Evolutionary conservation across 2,329 filamentous ascomycete genomes (phyloP).

Genomic region (Claviceps paspali): DNA sequence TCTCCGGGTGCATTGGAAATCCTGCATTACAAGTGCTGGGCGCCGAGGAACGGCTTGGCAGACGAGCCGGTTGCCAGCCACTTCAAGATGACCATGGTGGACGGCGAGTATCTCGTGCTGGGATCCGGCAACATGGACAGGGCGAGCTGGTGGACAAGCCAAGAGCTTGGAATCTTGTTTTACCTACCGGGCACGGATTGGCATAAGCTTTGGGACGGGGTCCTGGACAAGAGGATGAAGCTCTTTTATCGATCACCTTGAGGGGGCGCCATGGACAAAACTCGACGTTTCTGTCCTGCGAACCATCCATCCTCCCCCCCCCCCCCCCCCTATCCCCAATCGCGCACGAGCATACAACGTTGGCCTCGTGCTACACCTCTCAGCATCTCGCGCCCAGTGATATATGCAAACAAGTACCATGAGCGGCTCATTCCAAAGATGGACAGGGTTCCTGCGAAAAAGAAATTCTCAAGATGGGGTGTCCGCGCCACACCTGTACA

Average conservation of each 20-base stretch:
- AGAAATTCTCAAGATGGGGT: too few species aligned
- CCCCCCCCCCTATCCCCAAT: too few species aligned
- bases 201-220: slow-evolving; percentile 22
- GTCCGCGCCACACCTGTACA: too few species aligned
- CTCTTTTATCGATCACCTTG: slow-evolving; percentile 2
- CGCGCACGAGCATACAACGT: too few species aligned
- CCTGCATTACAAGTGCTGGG: slow-evolving; percentile 38
- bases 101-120: slow-evolving; percentile 50
- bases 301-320: too few species aligned
- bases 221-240: slow-evolving; percentile 22
- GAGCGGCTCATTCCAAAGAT: too few species aligned
- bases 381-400: too few species aligned
- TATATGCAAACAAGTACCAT: too few species aligned
- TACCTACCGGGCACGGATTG: slow-evolving; percentile 25
- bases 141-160: slow-evolving; percentile 75
- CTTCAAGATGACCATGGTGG: slow-evolving; percentile 62
- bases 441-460: too few species aligned
- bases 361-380: too few species aligned
- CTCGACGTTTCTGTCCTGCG: too few species aligned
- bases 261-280: too few species aligned
- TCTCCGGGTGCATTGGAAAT: slow-evolving; percentile 37
- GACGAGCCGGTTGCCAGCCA: slow-evolving; percentile 59
- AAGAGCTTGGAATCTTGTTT: slow-evolving; percentile 59
- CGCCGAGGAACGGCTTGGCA: slow-evolving; percentile 11
- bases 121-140: slow-evolving; percentile 77